Evolutionary conservation across 1,284 basidiomycete genomes (phyloP), one percentile per base, ranked within the genome.

Genomic region (Mycosarcoma mackinlayi): DNA sequence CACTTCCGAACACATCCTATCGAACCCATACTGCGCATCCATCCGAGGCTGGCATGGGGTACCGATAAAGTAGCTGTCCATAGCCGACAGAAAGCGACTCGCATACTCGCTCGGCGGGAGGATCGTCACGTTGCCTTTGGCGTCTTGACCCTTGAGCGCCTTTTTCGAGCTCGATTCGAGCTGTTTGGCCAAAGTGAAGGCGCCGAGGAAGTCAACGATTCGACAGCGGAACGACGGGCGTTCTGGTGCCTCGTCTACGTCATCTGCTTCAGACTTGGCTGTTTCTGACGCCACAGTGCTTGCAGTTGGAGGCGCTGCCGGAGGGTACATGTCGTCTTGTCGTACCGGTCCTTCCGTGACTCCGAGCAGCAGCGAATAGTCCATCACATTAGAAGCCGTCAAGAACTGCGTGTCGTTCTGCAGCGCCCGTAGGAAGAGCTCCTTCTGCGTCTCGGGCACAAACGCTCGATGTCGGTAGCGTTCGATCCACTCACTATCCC

Each of bases 301-400:
- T n/a, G 35, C 40, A n/a, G 41, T 30, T 8, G 47, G 37, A 13
- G 53, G 30, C 3, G 60, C 57, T 3, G 68, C 54, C 2, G 54
- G 37, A 16, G 62, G 68, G n/a, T 67, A 63, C 59, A 67, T 46
- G 40, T 72, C 69, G 28, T 66, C 59, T 14, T 46, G 46, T 5
- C 66, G 40, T 18, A 72, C 49, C 3, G 60, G 64, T 18, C 50
- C 51, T 39, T 76, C 76, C 33, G 57, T 70, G 38, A 77, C 74
- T 10, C 76, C 77, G 16, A 79, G 64, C n/a, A 79, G 65, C 28
- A 79, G 66, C 37, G 77, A 79, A 47, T 78, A 79, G 56, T 79
- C 77, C 77, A 79, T 79, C 11, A 78, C 70, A 56, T 79, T 76
- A 19, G 74, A 69, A 1, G 64, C 64, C 19, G 71, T 76, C 18